These are phyloP conservation scores for Neurospora sp. DNA, from an alignment of 495 filamentous ascomycete genomes.

Conservation along the genomic window DNA sequence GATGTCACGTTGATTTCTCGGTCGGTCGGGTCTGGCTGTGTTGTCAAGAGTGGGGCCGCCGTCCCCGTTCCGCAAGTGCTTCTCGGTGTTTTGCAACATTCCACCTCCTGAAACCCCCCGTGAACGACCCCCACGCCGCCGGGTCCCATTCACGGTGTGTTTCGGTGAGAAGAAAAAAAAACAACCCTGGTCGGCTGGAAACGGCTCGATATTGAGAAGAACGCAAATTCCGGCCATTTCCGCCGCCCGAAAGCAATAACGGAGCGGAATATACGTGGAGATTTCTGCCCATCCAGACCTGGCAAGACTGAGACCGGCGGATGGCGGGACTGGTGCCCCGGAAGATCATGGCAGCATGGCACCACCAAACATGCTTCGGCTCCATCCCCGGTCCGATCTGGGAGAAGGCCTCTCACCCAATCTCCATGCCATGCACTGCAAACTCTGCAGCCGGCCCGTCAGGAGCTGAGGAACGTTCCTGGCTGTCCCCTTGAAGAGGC, in stretches of 20 bases:
- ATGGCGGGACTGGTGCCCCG: background rate
- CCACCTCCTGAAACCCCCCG: background rate
- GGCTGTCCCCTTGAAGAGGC: background rate
- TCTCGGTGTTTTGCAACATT: background rate
- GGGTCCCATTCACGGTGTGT: background rate
- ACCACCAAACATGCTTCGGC: background rate
- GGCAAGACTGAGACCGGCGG: background rate
- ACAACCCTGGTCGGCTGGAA: background rate
- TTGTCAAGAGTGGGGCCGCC: background rate
- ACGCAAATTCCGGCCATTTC: background rate
- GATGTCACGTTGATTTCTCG: background rate
- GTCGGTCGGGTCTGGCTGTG: background rate
- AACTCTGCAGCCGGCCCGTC: background rate
- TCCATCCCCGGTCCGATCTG: background rate
- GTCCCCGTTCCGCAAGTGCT: background rate
- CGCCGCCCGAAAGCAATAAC: background rate
- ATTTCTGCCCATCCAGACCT: background rate
- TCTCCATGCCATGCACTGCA: background rate
- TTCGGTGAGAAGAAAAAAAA: background rate
- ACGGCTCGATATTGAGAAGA: background rate
- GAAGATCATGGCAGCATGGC: background rate
- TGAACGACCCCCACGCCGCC: background rate
- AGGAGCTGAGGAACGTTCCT: background rate
- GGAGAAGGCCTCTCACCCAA: background rate
- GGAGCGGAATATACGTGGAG: background rate